These are phyloP conservation scores for Hanseniaspora hatyaiensis DNA, from an alignment of 805 yeast species.

Conservation along the genomic window DNA sequence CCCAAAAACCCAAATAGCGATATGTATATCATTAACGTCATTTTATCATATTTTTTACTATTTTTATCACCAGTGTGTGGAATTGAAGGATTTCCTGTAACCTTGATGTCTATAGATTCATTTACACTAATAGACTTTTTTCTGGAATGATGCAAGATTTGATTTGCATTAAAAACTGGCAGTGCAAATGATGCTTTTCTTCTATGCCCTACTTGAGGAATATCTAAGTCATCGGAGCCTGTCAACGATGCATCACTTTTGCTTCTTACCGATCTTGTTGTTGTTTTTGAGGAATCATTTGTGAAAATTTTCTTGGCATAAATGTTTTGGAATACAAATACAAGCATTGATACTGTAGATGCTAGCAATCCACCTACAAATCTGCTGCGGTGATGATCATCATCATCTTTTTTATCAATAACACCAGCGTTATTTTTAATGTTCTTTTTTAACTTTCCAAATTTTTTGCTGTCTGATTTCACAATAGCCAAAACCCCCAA, in stretches of 20 bases:
- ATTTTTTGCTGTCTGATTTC: constrained; percentile 17
- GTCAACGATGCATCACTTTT: constrained; percentile 1
- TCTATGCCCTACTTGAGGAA: constrained; percentile 3
- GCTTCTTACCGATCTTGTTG: neutral
- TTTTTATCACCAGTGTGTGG: too few species aligned
- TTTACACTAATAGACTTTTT: neutral
- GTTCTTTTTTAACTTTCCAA: constrained; percentile 20
- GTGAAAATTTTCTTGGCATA: constrained; percentile 76
- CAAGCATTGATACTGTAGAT: constrained; percentile 56
- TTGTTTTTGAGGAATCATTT: constrained; percentile 21
- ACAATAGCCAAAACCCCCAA: constrained; percentile 27
- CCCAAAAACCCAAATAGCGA: constrained; percentile 59
- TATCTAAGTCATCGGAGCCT: constrained; percentile 5
- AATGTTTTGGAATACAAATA: constrained; percentile 77
- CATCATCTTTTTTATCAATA: neutral
- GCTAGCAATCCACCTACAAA: constrained; percentile 45
- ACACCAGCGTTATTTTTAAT: neutral
- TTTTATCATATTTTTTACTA: constrained; percentile 52
- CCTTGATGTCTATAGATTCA: too few species aligned
- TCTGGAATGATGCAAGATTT: neutral
- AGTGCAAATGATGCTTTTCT: neutral
- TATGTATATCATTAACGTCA: constrained; percentile 70
- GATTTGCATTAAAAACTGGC: constrained; percentile 9
- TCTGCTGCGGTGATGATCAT: constrained; percentile 10
- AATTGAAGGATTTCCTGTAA: too few species aligned